Evolutionary conservation across 1,139 yeast genomes (phyloP), one percentile per base, ranked within the genome.

Genomic region (Geotrichum klebahnii): DNA sequence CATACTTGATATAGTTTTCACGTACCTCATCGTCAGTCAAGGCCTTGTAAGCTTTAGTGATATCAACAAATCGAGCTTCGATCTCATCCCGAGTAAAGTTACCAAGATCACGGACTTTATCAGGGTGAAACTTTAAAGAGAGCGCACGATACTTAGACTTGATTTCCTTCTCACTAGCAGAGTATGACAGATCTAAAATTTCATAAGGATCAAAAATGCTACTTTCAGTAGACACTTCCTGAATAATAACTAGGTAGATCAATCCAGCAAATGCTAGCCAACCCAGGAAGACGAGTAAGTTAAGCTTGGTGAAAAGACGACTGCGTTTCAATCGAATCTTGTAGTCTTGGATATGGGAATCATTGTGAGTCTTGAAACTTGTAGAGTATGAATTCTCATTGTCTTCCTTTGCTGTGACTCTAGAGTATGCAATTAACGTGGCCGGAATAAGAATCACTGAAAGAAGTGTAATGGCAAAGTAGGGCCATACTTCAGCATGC

Each of bases 401-500:
- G 31, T 47, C 51, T n/a, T 42, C 43, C 31, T 42, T 48, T 9
- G 50, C 45, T 3, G 52, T 45, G 14, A 43, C 36, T 32, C 54
- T 31, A 6, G 35, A n/a, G 37, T 37, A 29, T 57, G 80, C 75
- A 42, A 72, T 67, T 16, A 80, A 57, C 0, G 96, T 84, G 53
- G 80, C 64, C 4, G 97, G 97, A 39, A 88, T 68, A 55, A 88
- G 75, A 24, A 82, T 78, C 48, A 80, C 76, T 10, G 81, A 67
- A 48, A 85, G 72, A 51, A 89, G 71, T 1, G 97, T 92, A 63
- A 87, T 71, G 52, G 84, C 79, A 64, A 90, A 92, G 66, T 84
- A 89, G 40, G 98, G 98, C 97, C 97, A 92, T 5, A 95, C 89
- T 62, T 88, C 95, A 42, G 92, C 82, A 61, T 82, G 80, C 67